Conservation (phyloP, 208 protist species). For the Leishmania tarentolae region DNA sequence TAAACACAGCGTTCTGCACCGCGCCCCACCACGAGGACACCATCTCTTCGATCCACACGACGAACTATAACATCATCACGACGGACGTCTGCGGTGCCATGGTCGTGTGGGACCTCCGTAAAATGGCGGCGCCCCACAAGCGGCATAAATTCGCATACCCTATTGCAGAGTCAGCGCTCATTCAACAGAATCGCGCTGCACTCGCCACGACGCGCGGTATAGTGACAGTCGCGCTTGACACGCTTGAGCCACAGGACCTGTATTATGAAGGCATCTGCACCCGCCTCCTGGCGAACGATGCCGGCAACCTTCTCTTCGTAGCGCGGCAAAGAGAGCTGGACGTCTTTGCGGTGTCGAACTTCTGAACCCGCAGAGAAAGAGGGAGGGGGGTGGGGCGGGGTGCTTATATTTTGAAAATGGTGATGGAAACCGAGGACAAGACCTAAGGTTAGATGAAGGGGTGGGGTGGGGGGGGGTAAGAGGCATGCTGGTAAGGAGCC, state of each 20-base stretch:
- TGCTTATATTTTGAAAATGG: not conserved
- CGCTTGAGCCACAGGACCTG: slow-evolving; percentile 29
- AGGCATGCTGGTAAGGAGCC: not conserved
- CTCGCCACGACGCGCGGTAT: slow-evolving; percentile 71
- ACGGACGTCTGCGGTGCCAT: slow-evolving; percentile 69
- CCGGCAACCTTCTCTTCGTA: slow-evolving; percentile 31
- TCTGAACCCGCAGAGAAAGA: not conserved
- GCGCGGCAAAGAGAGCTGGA: slow-evolving; percentile 2
- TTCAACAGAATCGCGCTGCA: slow-evolving; percentile 23
- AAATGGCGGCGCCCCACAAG: slow-evolving; percentile 42
- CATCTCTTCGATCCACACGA: slow-evolving; percentile 60
- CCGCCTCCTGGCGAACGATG: slow-evolving; percentile 30
- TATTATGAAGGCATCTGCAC: slow-evolving; percentile 18
- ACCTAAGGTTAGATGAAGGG: not conserved
- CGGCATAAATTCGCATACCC: slow-evolving; percentile 43
- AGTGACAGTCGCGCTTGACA: slow-evolving; percentile 49
- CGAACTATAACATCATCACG: slow-evolving; percentile 59
- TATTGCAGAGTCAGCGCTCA: slow-evolving; percentile 47
- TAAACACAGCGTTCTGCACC: slow-evolving; percentile 33
- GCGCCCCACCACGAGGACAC: slow-evolving; percentile 50
- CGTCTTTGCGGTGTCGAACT: slow-evolving; percentile 3
- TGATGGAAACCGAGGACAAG: not conserved
- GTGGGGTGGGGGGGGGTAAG: no score
- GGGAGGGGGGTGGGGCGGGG: not conserved
- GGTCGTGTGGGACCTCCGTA: slow-evolving; percentile 71